phyloP scores from a whole-genome alignment of 1,284 basidiomycete genomes.

The Coniophora puteana region DNA sequence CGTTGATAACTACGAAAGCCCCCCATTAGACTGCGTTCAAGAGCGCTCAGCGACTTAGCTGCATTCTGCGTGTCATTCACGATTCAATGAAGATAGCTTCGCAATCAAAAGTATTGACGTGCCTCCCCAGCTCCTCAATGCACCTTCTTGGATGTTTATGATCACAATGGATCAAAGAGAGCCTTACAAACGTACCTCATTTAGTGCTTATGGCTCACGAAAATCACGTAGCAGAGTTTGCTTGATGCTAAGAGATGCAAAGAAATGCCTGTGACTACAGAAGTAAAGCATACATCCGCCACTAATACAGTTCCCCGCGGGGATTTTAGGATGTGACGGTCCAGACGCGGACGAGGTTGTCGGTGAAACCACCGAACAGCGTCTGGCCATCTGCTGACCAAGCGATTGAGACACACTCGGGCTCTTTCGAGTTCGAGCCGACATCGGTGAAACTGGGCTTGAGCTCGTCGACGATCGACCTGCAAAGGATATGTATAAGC shows the following conservation, averaged over 20 bases:
- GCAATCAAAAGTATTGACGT: too few species aligned
- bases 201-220: neutral
- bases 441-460: constrained; percentile 88
- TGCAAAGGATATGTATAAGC: constrained; percentile 29
- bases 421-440: constrained; percentile 77
- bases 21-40: too few species aligned
- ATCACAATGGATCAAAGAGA: too few species aligned
- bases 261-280: constrained; percentile 16
- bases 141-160: too few species aligned
- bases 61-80: too few species aligned
- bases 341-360: constrained; percentile 92
- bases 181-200: constrained; percentile 5
- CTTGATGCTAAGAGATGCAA: constrained; percentile 11
- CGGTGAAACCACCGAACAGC: constrained; percentile 93
- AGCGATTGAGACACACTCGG: constrained; percentile 96
- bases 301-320: constrained; percentile 26
- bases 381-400: constrained; percentile 99
- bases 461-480: constrained; percentile 98
- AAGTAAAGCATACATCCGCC: constrained; percentile 22
- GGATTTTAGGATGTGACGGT: constrained; percentile 72
- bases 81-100: too few species aligned
- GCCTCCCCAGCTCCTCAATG: too few species aligned
- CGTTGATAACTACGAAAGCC: too few species aligned
- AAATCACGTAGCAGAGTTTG: neutral
- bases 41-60: too few species aligned